Evolutionary conservation across 2,329 filamentous ascomycete genomes (phyloP).

Genomic region (Colletotrichum melonis): DNA sequence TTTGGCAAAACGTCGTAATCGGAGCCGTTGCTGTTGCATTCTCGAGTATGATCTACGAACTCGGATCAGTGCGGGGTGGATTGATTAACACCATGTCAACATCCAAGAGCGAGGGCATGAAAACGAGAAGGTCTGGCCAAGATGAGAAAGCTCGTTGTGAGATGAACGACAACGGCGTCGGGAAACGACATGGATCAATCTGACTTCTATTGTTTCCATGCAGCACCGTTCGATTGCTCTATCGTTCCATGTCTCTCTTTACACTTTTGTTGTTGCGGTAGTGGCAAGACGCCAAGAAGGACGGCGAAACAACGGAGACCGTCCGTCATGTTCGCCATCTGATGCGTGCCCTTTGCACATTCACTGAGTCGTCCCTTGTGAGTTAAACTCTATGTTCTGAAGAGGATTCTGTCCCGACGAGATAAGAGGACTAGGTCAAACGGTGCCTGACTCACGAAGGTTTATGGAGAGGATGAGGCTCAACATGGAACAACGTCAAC

Average conservation of each 20-base stretch:
- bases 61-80: conserved; percentile 12
- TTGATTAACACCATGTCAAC: background rate
- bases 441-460: background rate
- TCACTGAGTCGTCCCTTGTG: background rate
- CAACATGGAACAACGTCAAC: background rate
- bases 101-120: conserved; percentile 3
- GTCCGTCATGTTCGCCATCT: background rate
- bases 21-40: background rate
- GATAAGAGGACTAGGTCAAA: background rate
- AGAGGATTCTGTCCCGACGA: background rate
- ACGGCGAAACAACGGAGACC: background rate
- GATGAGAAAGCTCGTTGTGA: background rate
- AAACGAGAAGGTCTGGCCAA: background rate
- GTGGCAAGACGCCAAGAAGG: background rate
- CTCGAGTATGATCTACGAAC: background rate
- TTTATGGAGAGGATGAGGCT: background rate
- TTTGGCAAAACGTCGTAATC: background rate
- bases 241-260: background rate
- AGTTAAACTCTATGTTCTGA: background rate
- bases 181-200: background rate
- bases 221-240: background rate
- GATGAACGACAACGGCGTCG: conserved; percentile 7
- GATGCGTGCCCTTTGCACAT: conserved; percentile 1
- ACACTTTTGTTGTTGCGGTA: background rate
- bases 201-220: background rate